These are phyloP conservation scores for Oryza meridionalis DNA, from an alignment of 176 grass and related monocot species.

Conservation along the genomic window DNA sequence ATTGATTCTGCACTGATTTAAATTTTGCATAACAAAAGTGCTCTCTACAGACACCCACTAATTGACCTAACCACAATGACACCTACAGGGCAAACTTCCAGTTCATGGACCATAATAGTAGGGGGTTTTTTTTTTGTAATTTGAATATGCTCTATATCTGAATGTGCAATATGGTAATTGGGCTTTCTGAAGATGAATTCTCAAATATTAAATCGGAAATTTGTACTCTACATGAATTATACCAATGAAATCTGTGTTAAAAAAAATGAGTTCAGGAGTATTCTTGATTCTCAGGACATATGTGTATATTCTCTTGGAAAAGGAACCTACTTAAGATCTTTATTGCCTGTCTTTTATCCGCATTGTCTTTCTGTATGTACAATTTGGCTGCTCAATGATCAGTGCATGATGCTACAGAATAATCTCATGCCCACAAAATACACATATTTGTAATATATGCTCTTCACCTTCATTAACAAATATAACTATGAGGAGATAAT, in stretches of 20 bases:
- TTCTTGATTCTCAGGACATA: background rate
- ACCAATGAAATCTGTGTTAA: too few species aligned
- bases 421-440: background rate
- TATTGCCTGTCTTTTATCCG: background rate
- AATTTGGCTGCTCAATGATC: background rate
- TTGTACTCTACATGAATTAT: background rate
- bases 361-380: background rate
- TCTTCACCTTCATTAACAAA: background rate
- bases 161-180: background rate
- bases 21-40: background rate
- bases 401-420: background rate
- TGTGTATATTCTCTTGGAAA: background rate
- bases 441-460: background rate
- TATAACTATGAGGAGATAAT: background rate
- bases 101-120: too few species aligned
- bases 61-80: background rate
- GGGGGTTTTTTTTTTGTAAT: background rate
- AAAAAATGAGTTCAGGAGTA: background rate
- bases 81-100: too few species aligned
- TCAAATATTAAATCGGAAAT: background rate
- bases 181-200: background rate
- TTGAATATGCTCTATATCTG: background rate
- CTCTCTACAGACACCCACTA: background rate
- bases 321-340: background rate
- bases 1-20: background rate